Base-by-base conservation (phyloP, 2,329 filamentous ascomycete species). In the Byssothecium circinans region DNA sequence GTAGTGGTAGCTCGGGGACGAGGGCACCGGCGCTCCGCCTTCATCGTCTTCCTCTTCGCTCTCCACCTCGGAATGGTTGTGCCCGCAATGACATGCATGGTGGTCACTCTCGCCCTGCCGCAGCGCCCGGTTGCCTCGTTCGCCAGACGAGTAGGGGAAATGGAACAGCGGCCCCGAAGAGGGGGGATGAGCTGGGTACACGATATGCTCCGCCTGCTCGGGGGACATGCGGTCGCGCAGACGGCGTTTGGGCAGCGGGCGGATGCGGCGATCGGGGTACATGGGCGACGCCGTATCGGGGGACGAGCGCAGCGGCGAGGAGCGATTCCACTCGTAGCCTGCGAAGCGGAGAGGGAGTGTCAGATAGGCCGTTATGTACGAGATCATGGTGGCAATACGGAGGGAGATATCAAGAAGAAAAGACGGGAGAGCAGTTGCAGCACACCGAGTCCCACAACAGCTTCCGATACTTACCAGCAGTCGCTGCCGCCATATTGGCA, bases 201-300 rank as follows among this genome's bases (percentile, higher is more conserved):
- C 80, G 61, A 96, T 94, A 23, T 86, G 83, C 43, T 87, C 86
- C 47, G 88, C 90, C 61, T 88, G 85, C 69, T 95, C 89, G 50
- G 89, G 86, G 25, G 92, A 91, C 43, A 99, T 79, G 47, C 89
- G 85, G 68, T 94, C 91, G 62, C 91, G 89, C 45, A 99, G 81
- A 56, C 89, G 87, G 64, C 91, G 87, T 74, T 89, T 94, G 35
- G 94, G 94, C 51, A 99, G 77, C 47, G 94, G 94, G 67, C 91
- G 87, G 69, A 99, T 99, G 52, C 92, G 88, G 72, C 94, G 86
- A 68, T 95, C 89, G 57, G 90, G 90, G 69, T 89, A 95, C 64
- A 89, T 79, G 50, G 88, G 84, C 50, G 90, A 94, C 55, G 85
- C 80, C 49, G 87, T 87, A 77, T 96, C 90, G 57, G 84, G 77